Evolutionary conservation across 257 asterid genomes (phyloP).

Genomic region (Echium plantagineum): DNA sequence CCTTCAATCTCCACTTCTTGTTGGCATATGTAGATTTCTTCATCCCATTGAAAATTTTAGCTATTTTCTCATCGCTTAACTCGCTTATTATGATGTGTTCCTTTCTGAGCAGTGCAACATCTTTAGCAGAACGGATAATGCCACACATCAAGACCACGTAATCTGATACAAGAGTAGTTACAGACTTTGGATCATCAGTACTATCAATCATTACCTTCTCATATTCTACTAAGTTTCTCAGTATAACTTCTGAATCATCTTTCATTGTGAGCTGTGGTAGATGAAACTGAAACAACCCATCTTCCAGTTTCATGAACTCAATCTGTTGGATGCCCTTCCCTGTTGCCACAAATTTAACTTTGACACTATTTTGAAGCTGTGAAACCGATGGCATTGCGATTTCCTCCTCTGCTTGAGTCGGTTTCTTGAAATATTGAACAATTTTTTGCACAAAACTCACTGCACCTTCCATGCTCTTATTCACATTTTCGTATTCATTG

Average conservation of each 20-base stretch:
- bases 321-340: constrained; percentile 21
- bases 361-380: constrained; percentile 13
- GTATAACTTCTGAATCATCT: constrained; percentile 10
- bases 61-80: constrained; percentile 4
- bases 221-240: constrained; percentile 20
- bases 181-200: neutral
- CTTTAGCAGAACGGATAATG: constrained; percentile 9
- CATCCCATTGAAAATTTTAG: constrained; percentile 12
- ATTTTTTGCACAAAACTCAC: constrained; percentile 10
- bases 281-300: neutral
- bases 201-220: constrained; percentile 9
- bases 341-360: constrained; percentile 13
- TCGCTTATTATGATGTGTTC: neutral
- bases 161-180: constrained; percentile 2
- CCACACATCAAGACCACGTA: constrained; percentile 21
- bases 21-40: constrained; percentile 4
- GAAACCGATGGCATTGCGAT: constrained; percentile 28
- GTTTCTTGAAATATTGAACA: neutral
- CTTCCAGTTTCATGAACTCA: neutral
- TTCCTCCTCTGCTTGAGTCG: constrained; percentile 7
- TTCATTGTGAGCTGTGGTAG: constrained; percentile 11
- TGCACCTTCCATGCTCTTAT: constrained; percentile 4
- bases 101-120: constrained; percentile 7
- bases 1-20: neutral
- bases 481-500: neutral